A percentile compares a stretch with the other conserved stretches of the same genome.
phyloP scores from a whole-genome alignment of 257 asterid genomes.

The Capsicum baccatum region DNA sequence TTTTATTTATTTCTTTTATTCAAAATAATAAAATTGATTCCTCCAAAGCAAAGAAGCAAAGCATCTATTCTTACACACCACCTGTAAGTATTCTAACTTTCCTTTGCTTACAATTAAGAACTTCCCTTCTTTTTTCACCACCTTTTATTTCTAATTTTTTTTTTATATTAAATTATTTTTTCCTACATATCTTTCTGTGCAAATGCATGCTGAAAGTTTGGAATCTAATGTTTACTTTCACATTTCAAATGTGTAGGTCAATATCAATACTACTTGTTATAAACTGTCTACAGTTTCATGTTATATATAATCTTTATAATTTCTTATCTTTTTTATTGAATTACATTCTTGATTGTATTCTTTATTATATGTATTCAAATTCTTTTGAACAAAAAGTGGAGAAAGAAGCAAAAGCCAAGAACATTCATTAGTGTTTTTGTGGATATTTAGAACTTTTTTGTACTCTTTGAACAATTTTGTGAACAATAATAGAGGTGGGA shows the following conservation, averaged over 20 bases:
- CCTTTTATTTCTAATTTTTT: constrained; percentile 35
- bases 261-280: neutral
- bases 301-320: constrained; percentile 29
- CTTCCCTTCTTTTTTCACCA: constrained; percentile 43
- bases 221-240: constrained; percentile 59
- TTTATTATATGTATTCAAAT: constrained; percentile 26
- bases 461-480: constrained; percentile 7
- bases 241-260: constrained; percentile 38
- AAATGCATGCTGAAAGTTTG: constrained; percentile 54
- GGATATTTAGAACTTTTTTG: neutral
- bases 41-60: constrained; percentile 63
- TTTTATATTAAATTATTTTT: constrained; percentile 24
- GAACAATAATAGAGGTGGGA: neutral
- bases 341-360: neutral
- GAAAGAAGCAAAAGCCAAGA: neutral
- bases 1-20: neutral
- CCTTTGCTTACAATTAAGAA: constrained; percentile 86
- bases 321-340: neutral
- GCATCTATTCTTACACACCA: constrained; percentile 60
- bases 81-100: constrained; percentile 63
- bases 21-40: neutral
- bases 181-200: constrained; percentile 43
- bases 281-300: constrained; percentile 33
- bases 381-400: constrained; percentile 20
- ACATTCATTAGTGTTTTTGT: constrained; percentile 3